Evolutionary conservation across 2,329 filamentous ascomycete genomes (phyloP).

Genomic region (Byssoonygena ceratinophila): DNA sequence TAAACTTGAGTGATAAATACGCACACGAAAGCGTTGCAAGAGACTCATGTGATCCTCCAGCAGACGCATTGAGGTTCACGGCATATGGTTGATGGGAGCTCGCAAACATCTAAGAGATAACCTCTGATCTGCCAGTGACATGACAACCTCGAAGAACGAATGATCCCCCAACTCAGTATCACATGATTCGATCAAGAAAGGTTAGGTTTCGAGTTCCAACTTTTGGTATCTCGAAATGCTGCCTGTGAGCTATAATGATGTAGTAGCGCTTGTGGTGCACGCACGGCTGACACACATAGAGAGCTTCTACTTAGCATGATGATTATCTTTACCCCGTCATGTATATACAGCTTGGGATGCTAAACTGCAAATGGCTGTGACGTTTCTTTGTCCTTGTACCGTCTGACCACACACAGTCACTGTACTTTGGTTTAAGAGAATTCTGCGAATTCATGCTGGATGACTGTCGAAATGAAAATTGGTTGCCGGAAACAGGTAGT

Average conservation of each 20-base stretch:
- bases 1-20: conserved; percentile 63
- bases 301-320: too few species aligned
- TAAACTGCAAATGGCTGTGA: too few species aligned
- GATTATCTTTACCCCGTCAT: too few species aligned
- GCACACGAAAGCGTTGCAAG: neutral
- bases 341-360: too few species aligned
- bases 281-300: too few species aligned
- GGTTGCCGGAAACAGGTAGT: neutral
- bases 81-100: neutral
- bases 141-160: neutral
- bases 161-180: neutral
- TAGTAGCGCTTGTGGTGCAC: neutral
- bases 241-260: neutral
- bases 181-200: neutral
- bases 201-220: neutral
- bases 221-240: neutral
- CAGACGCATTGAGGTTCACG: too few species aligned
- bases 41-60: too few species aligned
- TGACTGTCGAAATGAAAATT: neutral
- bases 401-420: neutral
- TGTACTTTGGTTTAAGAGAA: too few species aligned
- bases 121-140: neutral
- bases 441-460: neutral
- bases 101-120: neutral
- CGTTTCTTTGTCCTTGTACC: neutral